Percentiles rank a stretch among this genome's conserved stretches.
Evolutionary conservation across 768 basidiomycete species (phyloP).

Genomic region (Macrolepiota dolichaula): DNA sequence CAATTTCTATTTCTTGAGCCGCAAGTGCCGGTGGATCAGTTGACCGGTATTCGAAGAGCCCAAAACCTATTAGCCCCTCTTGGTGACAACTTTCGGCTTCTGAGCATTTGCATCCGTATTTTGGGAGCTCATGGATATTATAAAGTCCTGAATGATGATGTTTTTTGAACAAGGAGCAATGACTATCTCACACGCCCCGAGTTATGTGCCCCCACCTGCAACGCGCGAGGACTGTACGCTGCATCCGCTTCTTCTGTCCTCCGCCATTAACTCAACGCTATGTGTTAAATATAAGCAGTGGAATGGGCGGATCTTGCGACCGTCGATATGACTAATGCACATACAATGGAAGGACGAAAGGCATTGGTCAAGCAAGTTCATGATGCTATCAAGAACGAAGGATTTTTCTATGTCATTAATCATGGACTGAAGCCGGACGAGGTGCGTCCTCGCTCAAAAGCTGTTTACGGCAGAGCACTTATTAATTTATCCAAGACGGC

Average conservation of each 20-base stretch:
- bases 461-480: neutral
- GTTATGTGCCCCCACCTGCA: neutral
- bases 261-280: neutral
- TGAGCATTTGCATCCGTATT: neutral
- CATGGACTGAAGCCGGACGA: slow-evolving; percentile 41
- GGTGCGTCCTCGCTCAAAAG: slow-evolving; percentile 21
- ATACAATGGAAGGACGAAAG: slow-evolving; percentile 31
- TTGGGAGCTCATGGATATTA: neutral
- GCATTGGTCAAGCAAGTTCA: slow-evolving; percentile 33
- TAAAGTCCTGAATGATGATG: neutral
- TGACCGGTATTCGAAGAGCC: neutral
- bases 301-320: slow-evolving; percentile 42
- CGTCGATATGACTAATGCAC: slow-evolving; percentile 42
- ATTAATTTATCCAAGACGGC: slow-evolving; percentile 14
- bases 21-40: neutral
- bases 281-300: slow-evolving; percentile 13
- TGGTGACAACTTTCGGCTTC: neutral
- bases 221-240: neutral
- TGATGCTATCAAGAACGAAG: slow-evolving; percentile 36
- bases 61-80: neutral
- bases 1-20: neutral
- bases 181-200: neutral
- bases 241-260: neutral
- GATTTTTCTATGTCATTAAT: slow-evolving; percentile 48
- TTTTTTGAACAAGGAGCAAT: neutral